These are phyloP conservation scores for Cercospora sp. DNA, from an alignment of 2,329 filamentous ascomycete species.

Conservation along the genomic window DNA sequence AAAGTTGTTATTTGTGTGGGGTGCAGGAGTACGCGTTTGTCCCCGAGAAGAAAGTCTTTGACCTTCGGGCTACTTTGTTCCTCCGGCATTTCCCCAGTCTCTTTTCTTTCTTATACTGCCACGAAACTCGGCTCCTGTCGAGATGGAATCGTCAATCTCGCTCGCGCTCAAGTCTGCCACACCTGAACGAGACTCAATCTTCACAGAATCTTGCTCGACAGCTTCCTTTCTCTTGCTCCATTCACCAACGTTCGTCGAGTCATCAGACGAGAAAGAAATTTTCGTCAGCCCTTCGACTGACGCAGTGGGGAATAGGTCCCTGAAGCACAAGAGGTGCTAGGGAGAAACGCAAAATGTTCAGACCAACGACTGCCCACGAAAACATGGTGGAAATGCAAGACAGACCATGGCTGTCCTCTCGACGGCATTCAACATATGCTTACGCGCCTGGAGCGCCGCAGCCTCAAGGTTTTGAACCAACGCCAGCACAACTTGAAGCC, in stretches of 20 bases:
- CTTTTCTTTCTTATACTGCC: background rate
- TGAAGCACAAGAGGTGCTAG: background rate
- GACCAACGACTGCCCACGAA: background rate
- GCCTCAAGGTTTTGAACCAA: background rate
- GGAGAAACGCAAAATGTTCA: background rate
- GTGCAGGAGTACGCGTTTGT: background rate
- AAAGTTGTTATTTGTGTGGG: background rate
- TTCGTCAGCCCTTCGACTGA: background rate
- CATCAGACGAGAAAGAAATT: background rate
- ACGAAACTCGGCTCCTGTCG: background rate
- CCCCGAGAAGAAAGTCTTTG: background rate
- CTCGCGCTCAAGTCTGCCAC: background rate
- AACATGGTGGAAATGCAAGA: background rate
- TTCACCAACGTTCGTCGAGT: background rate
- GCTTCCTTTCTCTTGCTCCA: background rate
- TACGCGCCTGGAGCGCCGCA: constrained; percentile 7
- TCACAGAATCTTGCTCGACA: background rate
- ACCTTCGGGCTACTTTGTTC: background rate
- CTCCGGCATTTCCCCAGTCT: background rate
- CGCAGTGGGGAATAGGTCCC: background rate
- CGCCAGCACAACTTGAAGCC: constrained; percentile 12
- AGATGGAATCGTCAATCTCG: background rate
- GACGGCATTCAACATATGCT: constrained; percentile 5
- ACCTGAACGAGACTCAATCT: background rate
- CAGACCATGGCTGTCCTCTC: background rate